These are phyloP conservation scores for Astraeus odoratus DNA, from an alignment of 768 basidiomycete genomes.

Conservation along the genomic window DNA sequence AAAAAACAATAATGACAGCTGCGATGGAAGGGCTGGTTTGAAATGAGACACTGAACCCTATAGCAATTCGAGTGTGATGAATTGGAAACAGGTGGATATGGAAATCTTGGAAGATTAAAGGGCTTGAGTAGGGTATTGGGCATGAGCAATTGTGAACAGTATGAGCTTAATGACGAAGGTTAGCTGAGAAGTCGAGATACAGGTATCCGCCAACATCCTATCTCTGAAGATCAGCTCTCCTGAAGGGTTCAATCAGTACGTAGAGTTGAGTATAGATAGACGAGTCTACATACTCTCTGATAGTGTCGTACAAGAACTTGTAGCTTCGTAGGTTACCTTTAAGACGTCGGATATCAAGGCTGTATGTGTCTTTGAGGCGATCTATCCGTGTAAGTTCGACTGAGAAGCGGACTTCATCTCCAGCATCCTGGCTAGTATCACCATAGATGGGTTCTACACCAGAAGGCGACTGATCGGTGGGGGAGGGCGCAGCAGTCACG, in stretches of 20 bases:
- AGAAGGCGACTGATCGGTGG: slow-evolving; percentile 31
- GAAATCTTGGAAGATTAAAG: not conserved
- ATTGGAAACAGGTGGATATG: not conserved
- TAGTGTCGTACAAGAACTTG: slow-evolving; percentile 83
- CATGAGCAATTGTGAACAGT: slow-evolving; percentile 6
- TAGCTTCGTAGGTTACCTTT: slow-evolving; percentile 92
- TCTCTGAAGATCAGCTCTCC: slow-evolving; percentile 33
- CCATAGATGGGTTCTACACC: slow-evolving; percentile 66
- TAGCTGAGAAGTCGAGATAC: slow-evolving; percentile 5
- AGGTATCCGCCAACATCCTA: slow-evolving; percentile 24
- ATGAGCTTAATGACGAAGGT: slow-evolving; percentile 1
- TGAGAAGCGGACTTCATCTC: slow-evolving; percentile 95
- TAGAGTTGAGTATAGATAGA: slow-evolving; percentile 5
- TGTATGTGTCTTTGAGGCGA: slow-evolving; percentile 84
- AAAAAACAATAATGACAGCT: not conserved
- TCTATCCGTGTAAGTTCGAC: slow-evolving; percentile 91
- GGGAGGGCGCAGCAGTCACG: slow-evolving; percentile 14
- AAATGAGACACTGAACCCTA: not conserved
- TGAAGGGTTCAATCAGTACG: slow-evolving; percentile 12
- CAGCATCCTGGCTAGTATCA: slow-evolving; percentile 70
- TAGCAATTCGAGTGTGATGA: not conserved
- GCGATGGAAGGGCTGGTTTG: not conserved
- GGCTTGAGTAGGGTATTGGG: slow-evolving; percentile 25
- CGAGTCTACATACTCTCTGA: slow-evolving; percentile 58
- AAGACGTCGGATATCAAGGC: slow-evolving; percentile 84